These are phyloP conservation scores for Rhizoctonia solani DNA, from an alignment of 1,284 basidiomycete genomes.

Conservation along the genomic window DNA sequence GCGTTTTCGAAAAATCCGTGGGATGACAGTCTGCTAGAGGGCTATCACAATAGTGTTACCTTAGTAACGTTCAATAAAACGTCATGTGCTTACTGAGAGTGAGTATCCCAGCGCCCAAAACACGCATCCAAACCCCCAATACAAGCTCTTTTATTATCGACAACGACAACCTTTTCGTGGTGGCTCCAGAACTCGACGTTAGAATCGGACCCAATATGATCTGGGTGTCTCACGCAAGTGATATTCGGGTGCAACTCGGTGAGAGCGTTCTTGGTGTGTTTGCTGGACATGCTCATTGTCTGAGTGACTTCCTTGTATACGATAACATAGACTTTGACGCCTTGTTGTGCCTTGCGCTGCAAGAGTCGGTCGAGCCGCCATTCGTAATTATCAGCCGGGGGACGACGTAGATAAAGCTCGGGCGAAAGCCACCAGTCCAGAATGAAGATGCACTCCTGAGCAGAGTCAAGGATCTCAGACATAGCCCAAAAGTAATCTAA, in stretches of 20 bases:
- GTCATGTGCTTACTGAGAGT: constrained; percentile 55
- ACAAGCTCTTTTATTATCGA: constrained; percentile 82
- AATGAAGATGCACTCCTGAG: constrained; percentile 74
- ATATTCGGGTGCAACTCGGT: constrained; percentile 87
- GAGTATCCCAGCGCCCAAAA: constrained; percentile 94
- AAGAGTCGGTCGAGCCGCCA: constrained; percentile 86
- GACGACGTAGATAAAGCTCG: constrained; percentile 88
- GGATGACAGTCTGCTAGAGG: constrained; percentile 90
- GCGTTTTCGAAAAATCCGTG: constrained; percentile 73
- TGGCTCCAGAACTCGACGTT: constrained; percentile 79
- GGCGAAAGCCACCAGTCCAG: constrained; percentile 92
- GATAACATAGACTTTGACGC: constrained; percentile 85
- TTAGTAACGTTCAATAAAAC: background rate
- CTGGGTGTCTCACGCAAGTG: constrained; percentile 68
- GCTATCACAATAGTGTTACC: constrained; percentile 40
- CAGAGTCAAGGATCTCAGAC: constrained; percentile 82
- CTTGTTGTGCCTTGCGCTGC: constrained; percentile 84
- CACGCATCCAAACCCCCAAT: constrained; percentile 90
- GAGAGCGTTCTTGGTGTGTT: constrained; percentile 82
- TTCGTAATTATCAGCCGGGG: constrained; percentile 78
- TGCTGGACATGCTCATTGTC: constrained; percentile 85
- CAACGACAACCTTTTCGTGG: constrained; percentile 81
- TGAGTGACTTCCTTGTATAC: constrained; percentile 93
- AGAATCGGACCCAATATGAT: constrained; percentile 72
- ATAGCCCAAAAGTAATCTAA: constrained; percentile 88